These are phyloP conservation scores for Chrysanthemum lavandulifolium DNA, from an alignment of 129 eudicot genomes.

Conservation along the genomic window DNA sequence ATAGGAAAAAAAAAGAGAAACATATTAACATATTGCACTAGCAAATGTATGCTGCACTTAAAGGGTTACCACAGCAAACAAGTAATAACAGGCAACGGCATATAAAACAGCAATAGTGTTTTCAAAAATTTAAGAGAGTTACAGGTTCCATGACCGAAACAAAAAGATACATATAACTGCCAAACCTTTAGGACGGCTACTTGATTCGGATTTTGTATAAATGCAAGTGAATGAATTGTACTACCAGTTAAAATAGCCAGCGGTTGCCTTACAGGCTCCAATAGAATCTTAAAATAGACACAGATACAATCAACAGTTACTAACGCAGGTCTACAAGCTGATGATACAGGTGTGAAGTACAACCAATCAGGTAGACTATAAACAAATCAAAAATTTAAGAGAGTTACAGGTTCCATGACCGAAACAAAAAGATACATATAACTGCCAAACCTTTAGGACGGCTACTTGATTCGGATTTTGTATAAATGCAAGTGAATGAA, in stretches of 20 bases:
- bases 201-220: not conserved
- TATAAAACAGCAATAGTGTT: too few species aligned
- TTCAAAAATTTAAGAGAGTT: not conserved
- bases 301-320: not conserved
- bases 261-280: not conserved
- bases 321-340: not conserved
- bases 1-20: conserved; percentile 1
- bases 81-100: not conserved
- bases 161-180: not conserved
- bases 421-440: not conserved
- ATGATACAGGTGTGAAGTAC: not conserved
- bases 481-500: not conserved
- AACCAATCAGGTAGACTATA: too few species aligned
- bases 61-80: not conserved
- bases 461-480: not conserved
- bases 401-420: conserved; percentile 4
- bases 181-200: not conserved
- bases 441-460: not conserved
- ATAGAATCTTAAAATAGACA: not conserved
- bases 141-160: not conserved
- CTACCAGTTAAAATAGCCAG: not conserved
- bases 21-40: conserved; percentile 2
- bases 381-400: not conserved
- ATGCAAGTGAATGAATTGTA: not conserved
- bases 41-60: not conserved